Base-by-base conservation (phyloP, 2,329 filamentous ascomycete genomes). In the Xenoacremonium recifei region DNA sequence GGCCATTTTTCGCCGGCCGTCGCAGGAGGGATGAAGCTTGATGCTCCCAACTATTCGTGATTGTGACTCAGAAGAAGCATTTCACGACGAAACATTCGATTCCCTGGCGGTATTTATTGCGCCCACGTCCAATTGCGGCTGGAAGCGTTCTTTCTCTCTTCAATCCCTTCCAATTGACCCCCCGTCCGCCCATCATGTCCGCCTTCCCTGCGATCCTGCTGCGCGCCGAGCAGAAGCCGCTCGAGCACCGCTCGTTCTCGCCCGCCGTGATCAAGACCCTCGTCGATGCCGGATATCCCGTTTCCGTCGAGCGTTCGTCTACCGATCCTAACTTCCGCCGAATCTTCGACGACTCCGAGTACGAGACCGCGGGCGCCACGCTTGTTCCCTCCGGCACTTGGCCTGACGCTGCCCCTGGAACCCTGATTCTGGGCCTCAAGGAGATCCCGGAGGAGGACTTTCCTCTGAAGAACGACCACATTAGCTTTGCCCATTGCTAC, bases 341-440 rank as follows among this genome's bases (percentile, higher is more conserved):
- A 42, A 88, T 89, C 57, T 84, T 78, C 51, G 70, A 78, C 21
- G 78, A 82, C 53, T 65, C 60, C 31, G 82, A 86, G 59, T 85
- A 82, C 54, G 73, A 77, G 64, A 69, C 75, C 44, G 74, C 76
- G 21, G 85, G 85, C 36, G 83, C 82, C 33, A 77, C 71, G 12
- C 71, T 90, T 17, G 80, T 89, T 12, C 74, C 78, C 12, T 76
- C 80, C 50, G 80, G 84, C 31, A 79, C 75, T 37, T 91, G 86
- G 86, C 72, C 73, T 40, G 72, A 85, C 44, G 85, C 80, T 1
- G 82, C 85, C 29, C 68, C 72, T 51, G 82, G 87, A 48, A 75
- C 86, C 60, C 80, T 89, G 57, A 82, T 91, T 47, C 67, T 90
- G 44, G 87, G 87, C 30, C 74, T 91, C 45, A 91, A 91, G 76